These are phyloP conservation scores for Acacia acuminata DNA, from an alignment of 306 rosid genomes.

Conservation along the genomic window DNA sequence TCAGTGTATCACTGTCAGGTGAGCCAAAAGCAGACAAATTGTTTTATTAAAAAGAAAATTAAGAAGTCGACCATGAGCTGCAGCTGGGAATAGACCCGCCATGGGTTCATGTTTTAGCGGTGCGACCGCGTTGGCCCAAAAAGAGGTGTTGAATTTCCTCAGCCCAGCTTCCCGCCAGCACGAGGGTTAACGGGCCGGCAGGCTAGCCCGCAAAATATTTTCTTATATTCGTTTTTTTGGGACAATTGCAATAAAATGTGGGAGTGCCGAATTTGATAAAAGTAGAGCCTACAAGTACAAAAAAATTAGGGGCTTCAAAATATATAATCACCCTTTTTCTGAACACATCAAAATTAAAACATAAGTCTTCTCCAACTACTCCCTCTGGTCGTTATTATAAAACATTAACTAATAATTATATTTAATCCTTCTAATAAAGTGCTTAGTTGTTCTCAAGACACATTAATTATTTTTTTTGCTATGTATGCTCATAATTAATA, in stretches of 20 bases:
- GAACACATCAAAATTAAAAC: not conserved
- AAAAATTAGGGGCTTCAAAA: not conserved
- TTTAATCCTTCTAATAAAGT: too few species aligned
- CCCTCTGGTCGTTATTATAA: too few species aligned
- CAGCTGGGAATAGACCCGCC: not conserved
- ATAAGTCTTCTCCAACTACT: not conserved
- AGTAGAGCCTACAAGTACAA: not conserved
- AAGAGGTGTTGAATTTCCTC: not conserved
- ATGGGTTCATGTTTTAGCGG: not conserved
- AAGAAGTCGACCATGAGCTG: too few species aligned
- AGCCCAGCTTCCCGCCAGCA: not conserved
- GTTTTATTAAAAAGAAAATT: not conserved
- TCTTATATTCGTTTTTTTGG: not conserved
- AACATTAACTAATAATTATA: too few species aligned
- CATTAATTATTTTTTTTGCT: too few species aligned
- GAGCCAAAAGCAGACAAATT: not conserved
- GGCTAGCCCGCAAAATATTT: not conserved
- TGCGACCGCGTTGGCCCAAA: not conserved
- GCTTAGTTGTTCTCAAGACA: too few species aligned
- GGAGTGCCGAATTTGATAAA: not conserved
- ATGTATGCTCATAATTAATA: too few species aligned
- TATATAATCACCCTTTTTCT: not conserved
- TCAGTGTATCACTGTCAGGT: not conserved
- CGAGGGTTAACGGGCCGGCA: not conserved
- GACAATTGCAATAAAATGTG: not conserved